phyloP scores from a whole-genome alignment of 2,329 filamentous ascomycete genomes.

The Pseudogymnoascus sp. region DNA sequence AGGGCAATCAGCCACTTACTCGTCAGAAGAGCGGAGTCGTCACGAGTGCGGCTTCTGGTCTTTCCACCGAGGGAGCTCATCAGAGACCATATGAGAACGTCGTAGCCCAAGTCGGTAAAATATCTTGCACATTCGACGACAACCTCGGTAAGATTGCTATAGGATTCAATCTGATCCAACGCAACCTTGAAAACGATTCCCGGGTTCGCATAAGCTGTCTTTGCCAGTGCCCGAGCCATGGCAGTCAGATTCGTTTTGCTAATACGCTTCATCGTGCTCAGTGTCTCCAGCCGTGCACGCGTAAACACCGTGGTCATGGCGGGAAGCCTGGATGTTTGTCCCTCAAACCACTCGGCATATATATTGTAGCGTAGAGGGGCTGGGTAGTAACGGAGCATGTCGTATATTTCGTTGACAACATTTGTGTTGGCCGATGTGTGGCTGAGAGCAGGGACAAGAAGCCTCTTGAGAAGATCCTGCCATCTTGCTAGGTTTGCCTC shows the following conservation, averaged over 20 bases:
- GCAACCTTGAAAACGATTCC: slow-evolving; percentile 86
- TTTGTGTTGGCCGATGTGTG: slow-evolving; percentile 77
- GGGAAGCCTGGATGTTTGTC: slow-evolving; percentile 64
- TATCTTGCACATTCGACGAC: slow-evolving; percentile 93
- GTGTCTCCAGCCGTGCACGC: slow-evolving; percentile 67
- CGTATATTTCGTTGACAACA: slow-evolving; percentile 78
- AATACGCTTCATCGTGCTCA: slow-evolving; percentile 78
- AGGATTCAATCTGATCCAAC: slow-evolving; percentile 83
- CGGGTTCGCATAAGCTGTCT: slow-evolving; percentile 84
- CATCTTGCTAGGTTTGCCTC: slow-evolving; percentile 65
- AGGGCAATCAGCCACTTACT: slow-evolving; percentile 88
- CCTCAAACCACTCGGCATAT: slow-evolving; percentile 88
- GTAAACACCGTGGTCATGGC: slow-evolving; percentile 74
- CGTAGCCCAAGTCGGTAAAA: slow-evolving; percentile 86
- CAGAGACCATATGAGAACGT: slow-evolving; percentile 86
- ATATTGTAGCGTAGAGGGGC: slow-evolving; percentile 72
- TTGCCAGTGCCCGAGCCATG: slow-evolving; percentile 83
- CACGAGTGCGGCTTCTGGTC: slow-evolving; percentile 53
- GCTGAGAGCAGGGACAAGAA: slow-evolving; percentile 82
- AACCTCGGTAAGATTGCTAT: slow-evolving; percentile 88
- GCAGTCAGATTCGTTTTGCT: slow-evolving; percentile 77
- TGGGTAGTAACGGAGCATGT: slow-evolving; percentile 70
- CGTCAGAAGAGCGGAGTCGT: slow-evolving; percentile 59
- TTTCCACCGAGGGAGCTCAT: slow-evolving; percentile 64
- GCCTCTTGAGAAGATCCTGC: slow-evolving; percentile 72